Conservation (phyloP, 257 asterid species). For the Linderniella brevidens region DNA sequence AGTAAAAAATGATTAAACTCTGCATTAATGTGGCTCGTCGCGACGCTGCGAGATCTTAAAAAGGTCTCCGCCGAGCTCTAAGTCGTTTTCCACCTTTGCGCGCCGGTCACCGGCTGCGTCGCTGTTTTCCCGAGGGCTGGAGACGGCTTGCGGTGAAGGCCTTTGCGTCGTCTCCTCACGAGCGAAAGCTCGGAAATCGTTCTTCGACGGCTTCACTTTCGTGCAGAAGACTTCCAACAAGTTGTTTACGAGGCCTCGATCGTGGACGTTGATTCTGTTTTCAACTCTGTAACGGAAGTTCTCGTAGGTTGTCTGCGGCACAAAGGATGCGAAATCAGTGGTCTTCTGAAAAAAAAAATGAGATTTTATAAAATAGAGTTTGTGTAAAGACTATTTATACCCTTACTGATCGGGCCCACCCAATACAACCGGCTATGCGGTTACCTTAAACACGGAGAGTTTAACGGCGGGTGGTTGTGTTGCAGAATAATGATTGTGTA, state of each 20-base stretch:
- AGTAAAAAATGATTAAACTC: no score
- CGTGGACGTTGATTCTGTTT: conserved; percentile 59
- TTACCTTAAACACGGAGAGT: no score
- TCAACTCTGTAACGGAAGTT: conserved; percentile 89
- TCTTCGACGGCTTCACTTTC: conserved; percentile 70
- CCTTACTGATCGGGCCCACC: no score
- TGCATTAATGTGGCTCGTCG: conserved; percentile 13
- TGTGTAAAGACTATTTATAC: no score
- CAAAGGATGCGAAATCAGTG: no score
- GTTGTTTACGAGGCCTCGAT: conserved; percentile 75
- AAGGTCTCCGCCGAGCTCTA: conserved; percentile 86
- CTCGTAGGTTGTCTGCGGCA: conserved; percentile 97
- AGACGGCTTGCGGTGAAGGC: conserved; percentile 32
- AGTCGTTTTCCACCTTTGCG: conserved; percentile 72
- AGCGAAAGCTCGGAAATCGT: conserved; percentile 61
- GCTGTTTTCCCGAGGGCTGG: conserved; percentile 38
- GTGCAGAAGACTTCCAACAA: conserved; percentile 82
- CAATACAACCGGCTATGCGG: no score
- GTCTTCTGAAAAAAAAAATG: no score
- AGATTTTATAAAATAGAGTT: no score
- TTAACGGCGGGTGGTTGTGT: no score
- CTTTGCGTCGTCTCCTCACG: conserved; percentile 71
- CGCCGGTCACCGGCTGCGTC: conserved; percentile 48
- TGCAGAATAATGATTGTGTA: no score
- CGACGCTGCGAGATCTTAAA: conserved; percentile 89